Conservation (phyloP, 2,329 filamentous ascomycete genomes). For the Emydomyces testavorans region DNA sequence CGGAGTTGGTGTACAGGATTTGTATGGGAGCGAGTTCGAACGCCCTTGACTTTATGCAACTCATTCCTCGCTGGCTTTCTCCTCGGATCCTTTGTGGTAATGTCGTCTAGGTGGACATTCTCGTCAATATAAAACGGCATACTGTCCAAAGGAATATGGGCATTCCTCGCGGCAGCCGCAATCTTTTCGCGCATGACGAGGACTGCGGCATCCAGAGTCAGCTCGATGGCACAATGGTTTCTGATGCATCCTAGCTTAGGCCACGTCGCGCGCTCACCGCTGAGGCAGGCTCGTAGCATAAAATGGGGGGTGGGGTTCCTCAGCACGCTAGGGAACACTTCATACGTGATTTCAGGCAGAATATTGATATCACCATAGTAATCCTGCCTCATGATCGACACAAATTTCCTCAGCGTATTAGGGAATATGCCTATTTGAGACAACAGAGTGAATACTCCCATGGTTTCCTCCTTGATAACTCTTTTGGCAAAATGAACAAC, state of each 20-base stretch:
- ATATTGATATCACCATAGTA: constrained; percentile 96
- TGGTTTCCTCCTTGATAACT: constrained; percentile 64
- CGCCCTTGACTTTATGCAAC: neutral
- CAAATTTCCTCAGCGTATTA: constrained; percentile 63
- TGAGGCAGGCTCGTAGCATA: constrained; percentile 65
- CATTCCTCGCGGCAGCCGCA: constrained; percentile 2
- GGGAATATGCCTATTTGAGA: constrained; percentile 71
- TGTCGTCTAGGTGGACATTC: neutral
- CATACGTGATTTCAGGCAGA: constrained; percentile 62
- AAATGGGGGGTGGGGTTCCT: constrained; percentile 78
- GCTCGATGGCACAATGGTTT: constrained; percentile 78
- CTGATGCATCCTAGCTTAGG: constrained; percentile 74
- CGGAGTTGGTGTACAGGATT: neutral
- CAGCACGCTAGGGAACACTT: constrained; percentile 64
- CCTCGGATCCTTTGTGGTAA: neutral
- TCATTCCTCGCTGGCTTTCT: neutral
- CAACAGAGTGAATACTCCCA: constrained; percentile 70
- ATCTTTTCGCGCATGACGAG: constrained; percentile 19
- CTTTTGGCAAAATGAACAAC: constrained; percentile 42
- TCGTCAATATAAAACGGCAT: constrained; percentile 1
- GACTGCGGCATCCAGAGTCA: constrained; percentile 50
- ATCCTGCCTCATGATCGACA: constrained; percentile 73
- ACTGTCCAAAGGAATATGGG: constrained; percentile 1
- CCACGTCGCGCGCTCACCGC: constrained; percentile 82
- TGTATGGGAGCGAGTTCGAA: neutral